Evolutionary conservation across 208 protist genomes (phyloP).

Genomic region (Porcisia hertigi): DNA sequence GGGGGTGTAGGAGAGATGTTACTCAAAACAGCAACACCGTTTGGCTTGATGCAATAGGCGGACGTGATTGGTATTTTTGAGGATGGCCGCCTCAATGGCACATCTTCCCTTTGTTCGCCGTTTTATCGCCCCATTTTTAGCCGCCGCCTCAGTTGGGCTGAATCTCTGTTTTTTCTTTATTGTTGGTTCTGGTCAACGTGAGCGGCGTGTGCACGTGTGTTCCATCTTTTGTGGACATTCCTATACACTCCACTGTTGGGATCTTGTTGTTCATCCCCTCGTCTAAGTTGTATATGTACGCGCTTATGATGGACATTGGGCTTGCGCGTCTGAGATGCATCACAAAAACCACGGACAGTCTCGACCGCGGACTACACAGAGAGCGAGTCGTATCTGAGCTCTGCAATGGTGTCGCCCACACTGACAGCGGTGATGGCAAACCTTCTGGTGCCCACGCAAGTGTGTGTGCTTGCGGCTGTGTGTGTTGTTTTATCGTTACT

Average conservation of each 20-base stretch:
- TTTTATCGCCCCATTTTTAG: too few relatives aligned
- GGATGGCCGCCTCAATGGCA: neutral
- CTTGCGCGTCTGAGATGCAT: too few relatives aligned
- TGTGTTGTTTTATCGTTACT: neutral
- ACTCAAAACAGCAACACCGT: neutral
- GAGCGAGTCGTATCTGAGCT: neutral
- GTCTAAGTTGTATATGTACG: too few relatives aligned
- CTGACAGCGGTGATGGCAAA: neutral
- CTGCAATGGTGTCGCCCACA: neutral
- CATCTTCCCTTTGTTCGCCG: neutral
- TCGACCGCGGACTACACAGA: neutral
- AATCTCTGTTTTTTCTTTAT: neutral
- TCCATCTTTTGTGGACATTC: too few relatives aligned
- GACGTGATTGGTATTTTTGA: neutral
- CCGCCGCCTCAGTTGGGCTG: neutral
- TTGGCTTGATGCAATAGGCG: neutral
- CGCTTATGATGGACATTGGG: too few relatives aligned
- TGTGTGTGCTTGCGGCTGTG: constrained; percentile 1
- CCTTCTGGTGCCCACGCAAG: neutral
- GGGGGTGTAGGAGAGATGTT: neutral
- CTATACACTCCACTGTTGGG: too few relatives aligned
- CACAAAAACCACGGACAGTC: neutral
- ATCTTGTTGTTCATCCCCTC: too few relatives aligned
- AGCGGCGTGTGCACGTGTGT: neutral
- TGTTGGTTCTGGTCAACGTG: neutral